Evolutionary conservation across 345 rosid species (phyloP), one percentile per base, ranked within the genome.

Genomic region (Salix caprea): DNA sequence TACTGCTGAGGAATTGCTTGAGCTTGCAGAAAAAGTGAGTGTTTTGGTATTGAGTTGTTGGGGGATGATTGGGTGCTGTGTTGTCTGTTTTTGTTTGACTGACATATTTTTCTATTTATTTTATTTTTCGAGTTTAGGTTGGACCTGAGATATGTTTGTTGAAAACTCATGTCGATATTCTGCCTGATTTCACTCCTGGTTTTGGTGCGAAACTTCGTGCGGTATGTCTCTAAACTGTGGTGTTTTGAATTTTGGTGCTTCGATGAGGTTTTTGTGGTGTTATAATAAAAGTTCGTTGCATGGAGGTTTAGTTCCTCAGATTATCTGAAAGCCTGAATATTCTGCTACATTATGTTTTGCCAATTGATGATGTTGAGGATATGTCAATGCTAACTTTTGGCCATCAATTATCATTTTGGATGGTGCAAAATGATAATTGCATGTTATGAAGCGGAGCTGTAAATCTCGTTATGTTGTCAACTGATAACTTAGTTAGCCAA

Each of bases 91-190:
- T 39, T 21, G 15, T 36, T 54, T 21, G 23, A 11, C 58, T 48
- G 34, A 58, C 39, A 73, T 52, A 23, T 1, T 21, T 69, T 72
- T 72, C 7, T 44, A 50, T 42, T 37, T 42, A 42, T 42, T 42
- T 42, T 42, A 42, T 42, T 39, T 30, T 76, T 76, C 26, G 24
- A 3, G 9, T 87, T 84, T 78, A 95, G 99, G 97, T 93, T 82
- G 99, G 99, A 85, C 92, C 93, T 8, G 99, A 93, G 85, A 95
- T 95, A 65, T 96, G 99, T 78, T 54, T 96, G 76, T 78, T 93
- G 90, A 96, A 96, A 85, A 93, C 99, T 36, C 99, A 96, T 80
- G 97, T 96, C 50, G 99, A 96, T 80, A 96, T 96, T 82, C 74
- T 96, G 28, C 95, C 97, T 48, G 99, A 96, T 88, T 96, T 92